Conservation (phyloP, 345 rosid genomes). For the Gossypium thurberi region DNA sequence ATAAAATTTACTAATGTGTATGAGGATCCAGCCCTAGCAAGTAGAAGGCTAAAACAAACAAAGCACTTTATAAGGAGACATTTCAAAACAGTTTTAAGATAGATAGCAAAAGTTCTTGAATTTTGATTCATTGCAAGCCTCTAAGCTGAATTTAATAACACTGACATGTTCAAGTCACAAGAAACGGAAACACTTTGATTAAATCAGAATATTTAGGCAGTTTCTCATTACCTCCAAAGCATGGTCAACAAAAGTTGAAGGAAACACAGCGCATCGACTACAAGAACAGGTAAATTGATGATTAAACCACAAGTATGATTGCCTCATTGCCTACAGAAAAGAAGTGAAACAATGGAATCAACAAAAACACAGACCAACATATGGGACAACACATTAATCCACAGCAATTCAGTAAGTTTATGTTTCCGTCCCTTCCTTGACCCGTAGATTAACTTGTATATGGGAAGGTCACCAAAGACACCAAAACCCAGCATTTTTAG, state of each 20-base stretch:
- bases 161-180: neutral
- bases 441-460: neutral
- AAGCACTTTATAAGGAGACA: neutral
- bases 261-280: constrained; percentile 45
- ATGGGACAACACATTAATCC: neutral
- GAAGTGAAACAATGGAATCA: neutral
- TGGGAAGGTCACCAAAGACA: neutral
- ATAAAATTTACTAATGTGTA: neutral
- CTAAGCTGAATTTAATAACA: neutral
- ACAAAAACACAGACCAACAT: neutral
- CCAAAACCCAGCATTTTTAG: neutral
- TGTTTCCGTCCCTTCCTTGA: neutral
- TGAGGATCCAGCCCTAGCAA: neutral
- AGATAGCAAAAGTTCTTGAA: neutral
- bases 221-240: constrained; percentile 43
- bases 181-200: neutral
- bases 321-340: constrained; percentile 46
- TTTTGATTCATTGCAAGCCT: neutral
- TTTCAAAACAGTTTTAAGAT: neutral
- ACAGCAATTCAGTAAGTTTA: neutral
- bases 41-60: neutral
- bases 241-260: constrained; percentile 51
- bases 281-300: constrained; percentile 67
- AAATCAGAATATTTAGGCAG: neutral
- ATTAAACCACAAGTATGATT: constrained; percentile 56